phyloP scores from a whole-genome alignment of 140 eudicot genomes.

The Cichorium intybus region DNA sequence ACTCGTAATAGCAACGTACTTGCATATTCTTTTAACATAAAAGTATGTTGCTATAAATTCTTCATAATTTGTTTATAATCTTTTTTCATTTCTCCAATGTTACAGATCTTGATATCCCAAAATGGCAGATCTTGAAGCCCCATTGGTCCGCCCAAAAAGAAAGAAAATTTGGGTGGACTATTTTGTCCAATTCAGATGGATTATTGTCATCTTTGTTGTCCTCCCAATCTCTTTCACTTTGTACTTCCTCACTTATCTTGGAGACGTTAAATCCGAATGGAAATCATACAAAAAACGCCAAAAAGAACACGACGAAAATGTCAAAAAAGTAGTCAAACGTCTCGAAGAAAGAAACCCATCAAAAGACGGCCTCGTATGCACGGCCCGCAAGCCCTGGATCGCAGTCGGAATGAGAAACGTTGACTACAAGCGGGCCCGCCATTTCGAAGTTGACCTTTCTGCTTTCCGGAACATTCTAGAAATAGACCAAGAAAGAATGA shows the following conservation, averaged over 20 bases:
- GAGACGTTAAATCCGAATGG: constrained; percentile 68
- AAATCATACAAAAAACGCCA: constrained; percentile 80
- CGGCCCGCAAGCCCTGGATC: constrained; percentile 89
- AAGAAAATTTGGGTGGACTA: constrained; percentile 82
- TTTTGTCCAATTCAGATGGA: constrained; percentile 85
- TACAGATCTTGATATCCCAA: constrained; percentile 24
- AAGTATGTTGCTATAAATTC: no score
- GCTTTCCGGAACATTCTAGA: constrained; percentile 73
- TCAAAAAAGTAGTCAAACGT: constrained; percentile 72
- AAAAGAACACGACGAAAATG: constrained; percentile 82
- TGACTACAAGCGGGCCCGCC: constrained; percentile 90
- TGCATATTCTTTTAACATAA: no score
- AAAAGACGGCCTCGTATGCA: constrained; percentile 88
- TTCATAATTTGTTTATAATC: background rate
- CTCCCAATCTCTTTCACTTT: constrained; percentile 72
- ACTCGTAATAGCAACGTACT: no score
- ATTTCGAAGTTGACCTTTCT: constrained; percentile 91
- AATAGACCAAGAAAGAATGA: constrained; percentile 68
- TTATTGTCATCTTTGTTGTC: constrained; percentile 71
- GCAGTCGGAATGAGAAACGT: constrained; percentile 96
- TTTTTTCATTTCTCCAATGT: constrained; percentile 1
- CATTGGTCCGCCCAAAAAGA: constrained; percentile 79
- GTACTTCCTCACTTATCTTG: constrained; percentile 80
- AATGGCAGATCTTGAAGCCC: constrained; percentile 80
- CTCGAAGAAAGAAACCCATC: constrained; percentile 73